Conservation (phyloP, 2,329 filamentous ascomycete species). For the Diplodia mutila region DNA sequence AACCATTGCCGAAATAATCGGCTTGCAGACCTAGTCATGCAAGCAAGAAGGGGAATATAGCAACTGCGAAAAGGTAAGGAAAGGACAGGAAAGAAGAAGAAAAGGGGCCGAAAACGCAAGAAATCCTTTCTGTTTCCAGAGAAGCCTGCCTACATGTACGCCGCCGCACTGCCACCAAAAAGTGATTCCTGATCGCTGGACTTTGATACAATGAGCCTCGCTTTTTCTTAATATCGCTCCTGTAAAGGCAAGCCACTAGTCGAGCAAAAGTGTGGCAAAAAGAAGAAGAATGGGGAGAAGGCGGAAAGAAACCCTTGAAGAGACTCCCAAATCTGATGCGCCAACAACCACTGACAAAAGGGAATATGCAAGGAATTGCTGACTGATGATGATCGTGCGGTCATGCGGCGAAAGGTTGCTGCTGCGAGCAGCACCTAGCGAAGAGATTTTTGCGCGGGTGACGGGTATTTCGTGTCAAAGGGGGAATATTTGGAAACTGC, state of each 20-base stretch:
- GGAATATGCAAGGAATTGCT: slow-evolving; percentile 25
- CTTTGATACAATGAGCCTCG: slow-evolving; percentile 12
- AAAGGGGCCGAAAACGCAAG: not conserved
- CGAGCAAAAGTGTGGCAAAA: not conserved
- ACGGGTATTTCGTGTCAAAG: slow-evolving; percentile 21
- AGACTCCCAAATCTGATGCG: slow-evolving; percentile 10
- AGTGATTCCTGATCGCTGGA: slow-evolving; percentile 5
- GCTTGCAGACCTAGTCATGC: slow-evolving; percentile 3
- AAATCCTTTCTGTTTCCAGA: slow-evolving; percentile 19
- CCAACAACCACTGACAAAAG: slow-evolving; percentile 22
- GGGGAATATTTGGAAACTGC: slow-evolving; percentile 3
- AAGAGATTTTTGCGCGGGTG: slow-evolving; percentile 12
- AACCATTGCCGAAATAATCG: not conserved
- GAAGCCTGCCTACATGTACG: slow-evolving; percentile 19
- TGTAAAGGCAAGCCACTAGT: slow-evolving; percentile 4
- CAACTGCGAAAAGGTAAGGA: not conserved
- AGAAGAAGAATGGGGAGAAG: not conserved
- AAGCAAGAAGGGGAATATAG: not conserved
- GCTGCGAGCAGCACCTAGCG: not conserved
- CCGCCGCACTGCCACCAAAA: slow-evolving; percentile 4
- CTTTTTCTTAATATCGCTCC: slow-evolving; percentile 17
- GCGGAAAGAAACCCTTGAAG: not conserved
- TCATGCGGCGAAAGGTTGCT: slow-evolving; percentile 10
- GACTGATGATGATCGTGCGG: slow-evolving; percentile 22
- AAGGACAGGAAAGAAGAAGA: not conserved